phyloP scores from a whole-genome alignment of 2,329 filamentous ascomycete species.

The Esteya vermicola region DNA sequence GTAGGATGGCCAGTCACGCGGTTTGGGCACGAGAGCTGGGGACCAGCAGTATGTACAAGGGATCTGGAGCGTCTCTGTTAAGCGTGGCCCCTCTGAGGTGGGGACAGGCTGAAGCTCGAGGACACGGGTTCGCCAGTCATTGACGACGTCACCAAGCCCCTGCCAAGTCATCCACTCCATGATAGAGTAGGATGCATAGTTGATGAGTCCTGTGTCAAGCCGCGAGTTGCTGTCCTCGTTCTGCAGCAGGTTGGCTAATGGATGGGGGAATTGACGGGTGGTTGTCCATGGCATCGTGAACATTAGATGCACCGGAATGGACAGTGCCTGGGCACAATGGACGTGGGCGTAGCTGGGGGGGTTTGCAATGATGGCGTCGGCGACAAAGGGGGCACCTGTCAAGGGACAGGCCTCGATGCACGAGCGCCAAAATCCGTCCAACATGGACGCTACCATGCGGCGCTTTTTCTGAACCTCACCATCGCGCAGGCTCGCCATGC shows the following conservation, averaged over 20 bases:
- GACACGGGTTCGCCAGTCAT: conserved; percentile 48
- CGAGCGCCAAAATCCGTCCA: conserved; percentile 73
- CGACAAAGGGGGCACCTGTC: conserved; percentile 43
- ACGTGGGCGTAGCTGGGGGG: conserved; percentile 66
- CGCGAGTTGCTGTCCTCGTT: conserved; percentile 20
- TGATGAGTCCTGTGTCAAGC: conserved; percentile 25
- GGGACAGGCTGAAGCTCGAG: conserved; percentile 59
- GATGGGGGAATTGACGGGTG: conserved; percentile 74
- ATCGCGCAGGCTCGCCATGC: conserved; percentile 49
- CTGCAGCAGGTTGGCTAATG: conserved; percentile 66
- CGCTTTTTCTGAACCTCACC: conserved; percentile 65
- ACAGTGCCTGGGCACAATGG: conserved; percentile 61
- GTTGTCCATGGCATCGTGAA: conserved; percentile 93
- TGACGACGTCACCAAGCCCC: conserved; percentile 65
- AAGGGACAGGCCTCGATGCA: conserved; percentile 54
- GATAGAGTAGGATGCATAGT: conserved; percentile 65
- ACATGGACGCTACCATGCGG: conserved; percentile 60
- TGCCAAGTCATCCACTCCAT: conserved; percentile 86
- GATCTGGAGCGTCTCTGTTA: conserved; percentile 39
- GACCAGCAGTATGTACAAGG: conserved; percentile 93
- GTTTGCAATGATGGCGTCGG: conserved; percentile 68
- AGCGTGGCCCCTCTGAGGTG: neutral
- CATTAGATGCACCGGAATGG: conserved; percentile 70
- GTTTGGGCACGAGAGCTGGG: conserved; percentile 43
- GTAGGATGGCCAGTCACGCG: conserved; percentile 3